These are phyloP conservation scores for Trypanosoma melophagium DNA, from an alignment of 208 protist genomes.

Conservation along the genomic window DNA sequence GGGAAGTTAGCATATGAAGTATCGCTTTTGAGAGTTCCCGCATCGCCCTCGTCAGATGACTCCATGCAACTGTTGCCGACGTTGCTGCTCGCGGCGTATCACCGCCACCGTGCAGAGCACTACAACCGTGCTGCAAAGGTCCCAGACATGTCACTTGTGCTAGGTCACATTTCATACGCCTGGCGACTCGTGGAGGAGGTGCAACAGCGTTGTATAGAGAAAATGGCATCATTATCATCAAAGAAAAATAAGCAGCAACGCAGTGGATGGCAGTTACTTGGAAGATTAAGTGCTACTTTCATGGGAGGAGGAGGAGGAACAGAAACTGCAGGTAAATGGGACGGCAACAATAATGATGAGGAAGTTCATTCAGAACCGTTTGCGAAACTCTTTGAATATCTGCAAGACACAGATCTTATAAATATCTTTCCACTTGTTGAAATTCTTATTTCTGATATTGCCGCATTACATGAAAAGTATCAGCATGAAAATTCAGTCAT, in stretches of 20 bases:
- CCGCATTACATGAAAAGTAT: slow-evolving; percentile 38
- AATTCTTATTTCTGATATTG: slow-evolving; percentile 37
- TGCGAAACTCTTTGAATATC: slow-evolving; percentile 16
- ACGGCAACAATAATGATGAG: not conserved
- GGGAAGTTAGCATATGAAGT: slow-evolving; percentile 52
- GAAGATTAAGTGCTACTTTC: slow-evolving; percentile 25
- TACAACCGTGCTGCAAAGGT: slow-evolving; percentile 34
- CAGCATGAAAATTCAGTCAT: slow-evolving; percentile 62
- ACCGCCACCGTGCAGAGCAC: slow-evolving; percentile 59
- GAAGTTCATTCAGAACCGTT: not conserved
- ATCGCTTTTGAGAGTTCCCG: slow-evolving; percentile 34
- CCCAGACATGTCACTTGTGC: slow-evolving; percentile 58
- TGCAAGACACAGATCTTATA: slow-evolving; percentile 37
- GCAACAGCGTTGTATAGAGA: slow-evolving; percentile 2
- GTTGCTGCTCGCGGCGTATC: slow-evolving; percentile 59
- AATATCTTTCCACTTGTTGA: slow-evolving; percentile 49
- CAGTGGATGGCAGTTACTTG: slow-evolving; percentile 19
- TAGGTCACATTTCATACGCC: slow-evolving; percentile 70
- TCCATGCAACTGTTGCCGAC: slow-evolving; percentile 48
- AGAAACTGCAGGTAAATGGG: not conserved
- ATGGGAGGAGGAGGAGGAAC: slow-evolving; percentile 7
- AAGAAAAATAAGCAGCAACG: not conserved
- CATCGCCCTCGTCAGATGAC: slow-evolving; percentile 9
- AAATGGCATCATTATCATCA: not conserved
- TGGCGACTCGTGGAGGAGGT: slow-evolving; percentile 41